These are phyloP conservation scores for Dianthus caryophyllus DNA, from an alignment of 148 eudicot genomes.

Conservation along the genomic window DNA sequence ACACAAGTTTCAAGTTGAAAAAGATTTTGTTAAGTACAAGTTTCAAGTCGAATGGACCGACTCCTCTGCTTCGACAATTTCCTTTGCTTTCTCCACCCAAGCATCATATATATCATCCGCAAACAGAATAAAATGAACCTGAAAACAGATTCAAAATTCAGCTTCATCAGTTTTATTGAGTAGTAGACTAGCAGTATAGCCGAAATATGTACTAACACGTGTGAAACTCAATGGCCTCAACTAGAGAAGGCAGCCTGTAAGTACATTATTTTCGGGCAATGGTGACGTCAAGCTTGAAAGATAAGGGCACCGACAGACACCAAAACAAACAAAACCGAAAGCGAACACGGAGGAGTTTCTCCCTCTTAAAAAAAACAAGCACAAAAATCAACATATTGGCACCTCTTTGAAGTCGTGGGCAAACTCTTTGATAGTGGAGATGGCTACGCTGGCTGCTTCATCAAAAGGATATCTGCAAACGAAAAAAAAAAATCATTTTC, in stretches of 20 bases:
- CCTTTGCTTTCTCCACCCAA: conserved; percentile 60
- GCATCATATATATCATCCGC: conserved; percentile 62
- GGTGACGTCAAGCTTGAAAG: not conserved
- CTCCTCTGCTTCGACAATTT: conserved; percentile 9
- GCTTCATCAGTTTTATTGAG: not conserved
- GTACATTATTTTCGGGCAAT: not conserved
- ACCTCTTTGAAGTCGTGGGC: conserved; percentile 68
- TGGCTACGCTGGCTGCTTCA: conserved; percentile 73
- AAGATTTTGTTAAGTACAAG: not conserved
- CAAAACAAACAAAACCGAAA: not conserved
- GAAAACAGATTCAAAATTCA: conserved; percentile 20
- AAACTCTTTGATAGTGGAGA: conserved; percentile 62
- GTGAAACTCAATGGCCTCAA: not conserved
- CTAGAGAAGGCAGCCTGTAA: not conserved
- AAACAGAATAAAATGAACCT: conserved; percentile 87
- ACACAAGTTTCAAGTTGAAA: not conserved
- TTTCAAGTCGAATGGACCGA: not conserved
- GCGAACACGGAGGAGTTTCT: not conserved
- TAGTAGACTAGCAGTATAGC: not conserved
- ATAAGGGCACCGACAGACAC: not conserved
- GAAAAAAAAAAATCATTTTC: not conserved
- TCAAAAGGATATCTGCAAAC: conserved; percentile 79
- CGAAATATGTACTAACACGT: not conserved
- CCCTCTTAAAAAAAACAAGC: not conserved
- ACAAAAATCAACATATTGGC: conserved; percentile 10